Percentiles rank a stretch among this genome's conserved stretches.
Evolutionary conservation across 148 eudicot species (phyloP).

Genomic region (Silene conica): DNA sequence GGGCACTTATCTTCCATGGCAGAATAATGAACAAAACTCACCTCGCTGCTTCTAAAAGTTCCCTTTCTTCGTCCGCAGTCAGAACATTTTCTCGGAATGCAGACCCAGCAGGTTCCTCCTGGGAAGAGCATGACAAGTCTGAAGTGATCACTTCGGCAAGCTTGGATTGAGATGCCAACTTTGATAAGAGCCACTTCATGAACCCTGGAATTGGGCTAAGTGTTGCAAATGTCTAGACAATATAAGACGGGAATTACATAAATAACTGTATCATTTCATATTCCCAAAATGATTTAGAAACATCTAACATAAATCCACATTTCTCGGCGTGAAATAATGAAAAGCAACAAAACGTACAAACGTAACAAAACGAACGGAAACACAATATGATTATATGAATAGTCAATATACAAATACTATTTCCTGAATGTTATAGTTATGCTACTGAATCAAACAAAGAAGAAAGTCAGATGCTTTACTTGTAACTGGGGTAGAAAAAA

Average conservation of each 20-base stretch:
- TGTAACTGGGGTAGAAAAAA: background rate
- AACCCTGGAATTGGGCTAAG: conserved; percentile 96
- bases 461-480: background rate
- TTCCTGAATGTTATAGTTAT: background rate
- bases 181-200: conserved; percentile 85
- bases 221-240: conserved; percentile 73
- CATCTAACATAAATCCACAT: too few species aligned
- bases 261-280: too few species aligned
- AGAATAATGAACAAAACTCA: conserved; percentile 28
- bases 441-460: background rate
- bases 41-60: conserved; percentile 55
- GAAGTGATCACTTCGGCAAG: conserved; percentile 36
- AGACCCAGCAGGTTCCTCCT: conserved; percentile 38
- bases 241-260: background rate
- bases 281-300: too few species aligned
- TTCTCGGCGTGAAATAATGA: too few species aligned
- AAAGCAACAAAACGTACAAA: too few species aligned
- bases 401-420: background rate
- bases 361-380: too few species aligned
- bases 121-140: conserved; percentile 23
- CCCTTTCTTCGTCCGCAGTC: conserved; percentile 58
- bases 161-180: conserved; percentile 65
- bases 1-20: background rate
- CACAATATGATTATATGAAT: too few species aligned
- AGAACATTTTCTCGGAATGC: conserved; percentile 69